Conservation (phyloP, 768 basidiomycete species). For the Boletellus emodensis region DNA sequence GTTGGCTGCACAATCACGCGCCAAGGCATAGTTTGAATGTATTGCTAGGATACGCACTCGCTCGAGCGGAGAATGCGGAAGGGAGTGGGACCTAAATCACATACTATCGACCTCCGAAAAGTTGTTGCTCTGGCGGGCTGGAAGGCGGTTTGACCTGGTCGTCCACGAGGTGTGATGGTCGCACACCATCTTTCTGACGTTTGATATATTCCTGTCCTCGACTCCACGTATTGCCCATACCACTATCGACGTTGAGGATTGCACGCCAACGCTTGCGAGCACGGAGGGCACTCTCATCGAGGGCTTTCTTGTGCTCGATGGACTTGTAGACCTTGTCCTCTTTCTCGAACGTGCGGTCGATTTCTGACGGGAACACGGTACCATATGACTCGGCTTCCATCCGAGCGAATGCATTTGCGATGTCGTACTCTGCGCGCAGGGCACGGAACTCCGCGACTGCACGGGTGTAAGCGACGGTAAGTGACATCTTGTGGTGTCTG, state of each 20-base stretch:
- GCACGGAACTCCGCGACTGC: conserved; percentile 85
- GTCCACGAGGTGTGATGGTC: conserved; percentile 62
- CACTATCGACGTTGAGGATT: conserved; percentile 44
- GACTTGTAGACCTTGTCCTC: conserved; percentile 60
- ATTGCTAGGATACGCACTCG: conserved; percentile 13
- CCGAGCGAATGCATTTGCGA: conserved; percentile 70
- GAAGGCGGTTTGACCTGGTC: conserved; percentile 23
- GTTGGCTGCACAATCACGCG: conserved; percentile 73
- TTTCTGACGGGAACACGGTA: conserved; percentile 58
- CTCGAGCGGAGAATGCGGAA: not conserved
- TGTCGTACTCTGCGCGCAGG: conserved; percentile 79
- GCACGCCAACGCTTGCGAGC: conserved; percentile 79
- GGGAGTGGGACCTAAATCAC: not conserved
- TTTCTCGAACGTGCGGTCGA: conserved; percentile 55
- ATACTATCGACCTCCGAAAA: conserved; percentile 19
- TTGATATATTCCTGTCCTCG: conserved; percentile 68
- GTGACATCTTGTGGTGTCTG: conserved; percentile 53
- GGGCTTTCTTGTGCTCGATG: conserved; percentile 51
- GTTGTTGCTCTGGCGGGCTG: conserved; percentile 22
- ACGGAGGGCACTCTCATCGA: conserved; percentile 56
- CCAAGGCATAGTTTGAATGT: conserved; percentile 37
- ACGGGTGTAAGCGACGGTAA: conserved; percentile 75
- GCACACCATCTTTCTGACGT: conserved; percentile 66
- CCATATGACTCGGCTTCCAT: conserved; percentile 80
- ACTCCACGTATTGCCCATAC: conserved; percentile 54